Conservation (phyloP, 2,329 filamentous ascomycete species). For the Trichoderma koningii region DNA sequence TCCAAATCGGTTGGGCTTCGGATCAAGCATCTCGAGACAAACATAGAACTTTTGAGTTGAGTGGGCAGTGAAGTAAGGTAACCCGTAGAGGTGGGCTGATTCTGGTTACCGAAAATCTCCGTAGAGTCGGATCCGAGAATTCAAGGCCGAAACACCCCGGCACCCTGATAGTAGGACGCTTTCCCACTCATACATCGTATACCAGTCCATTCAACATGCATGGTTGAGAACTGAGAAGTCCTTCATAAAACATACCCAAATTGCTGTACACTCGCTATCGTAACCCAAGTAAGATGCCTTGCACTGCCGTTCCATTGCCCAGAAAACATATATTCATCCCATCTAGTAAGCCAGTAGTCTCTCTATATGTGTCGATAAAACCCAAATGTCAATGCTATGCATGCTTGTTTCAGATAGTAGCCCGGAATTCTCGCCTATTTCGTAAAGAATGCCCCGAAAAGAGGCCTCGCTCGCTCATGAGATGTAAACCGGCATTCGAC, state of each 20-base stretch:
- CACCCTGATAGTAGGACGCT: neutral
- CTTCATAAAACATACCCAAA: neutral
- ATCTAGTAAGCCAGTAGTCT: too few species aligned
- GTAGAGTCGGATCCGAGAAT: neutral
- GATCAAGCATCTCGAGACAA: neutral
- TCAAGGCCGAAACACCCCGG: neutral
- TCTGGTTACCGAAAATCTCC: neutral
- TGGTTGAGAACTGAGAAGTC: neutral
- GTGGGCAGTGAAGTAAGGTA: neutral
- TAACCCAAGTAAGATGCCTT: neutral
- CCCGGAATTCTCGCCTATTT: neutral
- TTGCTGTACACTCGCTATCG: neutral
- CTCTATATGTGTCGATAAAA: neutral
- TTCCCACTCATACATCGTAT: neutral
- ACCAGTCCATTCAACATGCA: neutral
- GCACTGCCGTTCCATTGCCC: neutral
- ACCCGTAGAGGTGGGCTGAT: neutral
- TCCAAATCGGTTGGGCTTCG: neutral
- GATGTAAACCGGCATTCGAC: slow-evolving; percentile 59
- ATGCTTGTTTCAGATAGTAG: neutral
- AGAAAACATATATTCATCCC: neutral
- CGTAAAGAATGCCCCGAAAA: neutral
- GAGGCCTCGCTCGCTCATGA: slow-evolving; percentile 33
- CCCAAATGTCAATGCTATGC: neutral
- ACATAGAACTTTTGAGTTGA: neutral